Conservation (phyloP, 73 alveolate species). For the Paramecium sonneborni region DNA sequence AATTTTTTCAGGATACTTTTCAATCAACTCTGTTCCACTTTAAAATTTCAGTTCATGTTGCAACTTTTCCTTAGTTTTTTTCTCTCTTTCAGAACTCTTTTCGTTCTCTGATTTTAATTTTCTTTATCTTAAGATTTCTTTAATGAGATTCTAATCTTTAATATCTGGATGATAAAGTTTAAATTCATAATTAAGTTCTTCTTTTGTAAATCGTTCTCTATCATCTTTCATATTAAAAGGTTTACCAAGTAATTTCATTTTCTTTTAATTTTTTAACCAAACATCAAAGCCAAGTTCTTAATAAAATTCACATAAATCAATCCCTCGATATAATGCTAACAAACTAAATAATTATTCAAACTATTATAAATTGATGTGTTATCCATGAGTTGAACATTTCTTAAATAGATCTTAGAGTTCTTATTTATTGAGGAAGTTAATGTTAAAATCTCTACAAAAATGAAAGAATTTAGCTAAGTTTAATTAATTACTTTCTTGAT, state of each 20-base stretch:
- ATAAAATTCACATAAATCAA: background rate
- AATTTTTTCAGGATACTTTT: constrained; percentile 25
- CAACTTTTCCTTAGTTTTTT: background rate
- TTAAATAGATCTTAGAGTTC: background rate
- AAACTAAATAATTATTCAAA: background rate
- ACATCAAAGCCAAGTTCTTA: background rate
- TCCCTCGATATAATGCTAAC: background rate
- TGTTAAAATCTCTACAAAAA: constrained; percentile 9
- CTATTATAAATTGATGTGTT: background rate
- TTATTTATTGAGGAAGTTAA: background rate
- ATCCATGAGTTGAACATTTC: background rate
- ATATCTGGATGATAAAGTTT: constrained; percentile 12
- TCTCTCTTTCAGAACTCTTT: background rate
- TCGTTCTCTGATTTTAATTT: background rate
- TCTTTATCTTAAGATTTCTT: background rate
- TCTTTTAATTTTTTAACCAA: background rate
- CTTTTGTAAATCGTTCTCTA: background rate
- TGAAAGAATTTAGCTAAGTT: constrained; percentile 27
- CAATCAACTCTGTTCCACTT: background rate
- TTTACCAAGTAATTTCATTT: constrained; percentile 15
- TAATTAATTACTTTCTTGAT: background rate
- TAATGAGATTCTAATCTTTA: background rate
- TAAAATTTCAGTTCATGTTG: background rate
- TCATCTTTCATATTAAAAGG: constrained; percentile 45
- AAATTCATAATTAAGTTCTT: background rate